Evolutionary conservation across 2,329 filamentous ascomycete genomes (phyloP), one percentile per base, ranked within the genome.

Genomic region (Beauveria sp.): DNA sequence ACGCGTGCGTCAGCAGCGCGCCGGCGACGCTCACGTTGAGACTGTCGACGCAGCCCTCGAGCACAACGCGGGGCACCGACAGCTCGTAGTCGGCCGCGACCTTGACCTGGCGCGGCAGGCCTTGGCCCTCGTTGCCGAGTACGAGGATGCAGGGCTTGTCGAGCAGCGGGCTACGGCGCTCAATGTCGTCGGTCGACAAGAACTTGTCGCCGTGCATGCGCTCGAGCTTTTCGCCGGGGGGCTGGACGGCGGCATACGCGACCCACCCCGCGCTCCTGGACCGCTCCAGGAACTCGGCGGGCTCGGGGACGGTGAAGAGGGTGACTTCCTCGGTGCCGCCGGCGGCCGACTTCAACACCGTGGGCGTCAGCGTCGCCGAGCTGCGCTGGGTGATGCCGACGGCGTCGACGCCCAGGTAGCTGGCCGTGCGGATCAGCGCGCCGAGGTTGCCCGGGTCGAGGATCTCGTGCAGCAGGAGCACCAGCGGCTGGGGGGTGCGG

Each of bases 21-120:
- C 90, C 86, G 1, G 95, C 93, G 22, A 96, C 93, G 70, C 90
- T 91, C 45, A 98, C 95, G 71, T 99, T 98, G 72, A 99, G 76
- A 73, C 92, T 96, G 74, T 98, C 93, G 3, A 99, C 86, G 71
- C 66, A 86, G 72, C 69, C 82, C 71, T 69, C 78, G 65, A 70
- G 76, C 48, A 74, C 81, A 66, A 73, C 82, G 72, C 72, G 83
- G 66, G 81, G 81, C 60, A 99, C 90, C 7, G 87, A 84, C 5
- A 88, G 68, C 66, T 87, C 80, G 34, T 78, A 79, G 66, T 96
- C 85, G 0, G 90, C 88, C 62, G 84, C 80, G 48, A 82, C 83
- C 66, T 84, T 84, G 64, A 95, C 75, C 62, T 82, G 79, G 58
- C 79, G 78, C n/a, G 83, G 78, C 51, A 96, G 74, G 1, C 92